These are phyloP conservation scores for Westerdykella sp. DNA, from an alignment of 2,329 filamentous ascomycete species.

Conservation along the genomic window DNA sequence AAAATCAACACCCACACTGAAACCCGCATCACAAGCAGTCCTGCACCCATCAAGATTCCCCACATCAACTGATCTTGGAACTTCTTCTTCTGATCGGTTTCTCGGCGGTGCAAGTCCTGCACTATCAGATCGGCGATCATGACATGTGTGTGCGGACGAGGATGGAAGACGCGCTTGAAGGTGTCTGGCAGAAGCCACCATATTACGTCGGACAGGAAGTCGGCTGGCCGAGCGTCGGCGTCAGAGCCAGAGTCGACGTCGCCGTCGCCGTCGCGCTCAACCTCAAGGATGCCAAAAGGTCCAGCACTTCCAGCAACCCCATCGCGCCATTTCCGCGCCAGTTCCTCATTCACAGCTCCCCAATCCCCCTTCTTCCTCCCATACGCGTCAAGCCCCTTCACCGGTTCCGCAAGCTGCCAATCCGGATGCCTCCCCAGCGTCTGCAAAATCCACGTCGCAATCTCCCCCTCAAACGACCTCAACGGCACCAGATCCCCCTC, in stretches of 20 bases:
- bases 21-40: no score
- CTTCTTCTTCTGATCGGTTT: no score
- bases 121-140: conserved; percentile 19
- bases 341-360: background rate
- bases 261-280: no score
- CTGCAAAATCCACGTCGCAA: conserved; percentile 19
- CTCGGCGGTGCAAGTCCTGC: conserved; percentile 9
- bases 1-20: no score
- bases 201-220: conserved; percentile 16
- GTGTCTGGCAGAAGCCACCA: conserved; percentile 27
- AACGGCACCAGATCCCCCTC: conserved; percentile 20
- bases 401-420: conserved; percentile 17
- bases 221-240: conserved; percentile 1
- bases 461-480: conserved; percentile 20
- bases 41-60: no score
- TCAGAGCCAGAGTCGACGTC: background rate
- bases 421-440: conserved; percentile 22
- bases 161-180: conserved; percentile 28
- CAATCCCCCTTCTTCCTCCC: conserved; percentile 1
- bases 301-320: no score
- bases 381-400: conserved; percentile 13
- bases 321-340: no score
- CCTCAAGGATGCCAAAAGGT: no score
- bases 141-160: conserved; percentile 19
- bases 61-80: no score